phyloP scores from a whole-genome alignment of 179 eudicot genomes.

The Heliamphora pulchella region DNA sequence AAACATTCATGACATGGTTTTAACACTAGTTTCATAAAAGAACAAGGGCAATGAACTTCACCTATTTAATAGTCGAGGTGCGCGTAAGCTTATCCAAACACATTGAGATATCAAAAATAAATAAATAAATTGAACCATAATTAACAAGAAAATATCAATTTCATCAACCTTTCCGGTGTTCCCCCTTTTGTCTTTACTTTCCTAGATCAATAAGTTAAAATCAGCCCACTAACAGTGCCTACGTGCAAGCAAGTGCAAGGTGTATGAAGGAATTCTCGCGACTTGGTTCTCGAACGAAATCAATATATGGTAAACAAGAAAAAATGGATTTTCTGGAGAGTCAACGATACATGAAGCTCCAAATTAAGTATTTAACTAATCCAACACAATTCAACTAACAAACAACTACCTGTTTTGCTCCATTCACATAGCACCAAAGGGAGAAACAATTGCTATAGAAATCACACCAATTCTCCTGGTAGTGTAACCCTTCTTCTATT shows the following conservation, averaged over 20 bases:
- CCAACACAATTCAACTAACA: neutral
- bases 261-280: neutral
- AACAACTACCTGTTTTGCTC: neutral
- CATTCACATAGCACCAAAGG: neutral
- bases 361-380: neutral
- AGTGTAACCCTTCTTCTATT: neutral
- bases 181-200: neutral
- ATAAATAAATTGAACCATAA: neutral
- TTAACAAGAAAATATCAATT: neutral
- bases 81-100: no score
- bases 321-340: neutral
- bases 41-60: no score
- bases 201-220: neutral
- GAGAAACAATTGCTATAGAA: no score
- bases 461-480: neutral
- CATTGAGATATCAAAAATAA: no score
- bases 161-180: neutral
- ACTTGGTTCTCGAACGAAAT: neutral
- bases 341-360: neutral
- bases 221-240: neutral
- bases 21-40: no score
- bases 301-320: neutral
- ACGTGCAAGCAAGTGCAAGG: no score
- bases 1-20: no score
- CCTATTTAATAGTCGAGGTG: no score